Conservation (phyloP, 441 rosid species). For the Jatropha multifida region DNA sequence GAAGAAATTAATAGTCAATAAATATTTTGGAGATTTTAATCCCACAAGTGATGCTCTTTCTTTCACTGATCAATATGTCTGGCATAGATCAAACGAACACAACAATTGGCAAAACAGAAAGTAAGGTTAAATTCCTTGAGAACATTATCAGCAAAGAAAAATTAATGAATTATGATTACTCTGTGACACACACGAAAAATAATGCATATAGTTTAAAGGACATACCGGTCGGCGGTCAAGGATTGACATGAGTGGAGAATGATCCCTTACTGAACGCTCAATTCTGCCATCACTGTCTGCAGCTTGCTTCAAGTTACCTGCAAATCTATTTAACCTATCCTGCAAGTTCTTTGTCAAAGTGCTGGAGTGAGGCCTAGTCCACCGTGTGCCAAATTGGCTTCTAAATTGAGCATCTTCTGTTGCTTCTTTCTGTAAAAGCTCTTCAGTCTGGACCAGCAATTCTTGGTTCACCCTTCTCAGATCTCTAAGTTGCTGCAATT, state of each 20-base stretch:
- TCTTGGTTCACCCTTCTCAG: conserved; percentile 91
- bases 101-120: neutral
- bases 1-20: neutral
- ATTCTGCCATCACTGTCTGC: conserved; percentile 91
- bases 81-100: neutral
- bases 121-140: neutral
- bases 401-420: conserved; percentile 89
- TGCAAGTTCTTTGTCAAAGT: conserved; percentile 91
- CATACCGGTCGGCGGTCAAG: conserved; percentile 89
- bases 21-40: neutral
- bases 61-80: neutral
- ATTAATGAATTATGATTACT: neutral
- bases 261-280: conserved; percentile 90
- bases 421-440: conserved; percentile 95
- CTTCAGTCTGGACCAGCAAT: conserved; percentile 84
- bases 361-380: conserved; percentile 98
- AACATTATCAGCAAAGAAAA: neutral
- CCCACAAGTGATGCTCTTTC: neutral
- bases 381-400: conserved; percentile 92
- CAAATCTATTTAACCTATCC: conserved; percentile 91
- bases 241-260: conserved; percentile 74
- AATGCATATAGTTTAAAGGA: conserved; percentile 4
- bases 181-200: conserved; percentile 8
- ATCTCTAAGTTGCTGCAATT: conserved; percentile 88
- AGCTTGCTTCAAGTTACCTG: conserved; percentile 92